A percentile compares a stretch with the other conserved stretches of the same genome.
These are phyloP conservation scores for Phytophthora vignae DNA, from an alignment of 352 stramenopile species.

Conservation along the genomic window DNA sequence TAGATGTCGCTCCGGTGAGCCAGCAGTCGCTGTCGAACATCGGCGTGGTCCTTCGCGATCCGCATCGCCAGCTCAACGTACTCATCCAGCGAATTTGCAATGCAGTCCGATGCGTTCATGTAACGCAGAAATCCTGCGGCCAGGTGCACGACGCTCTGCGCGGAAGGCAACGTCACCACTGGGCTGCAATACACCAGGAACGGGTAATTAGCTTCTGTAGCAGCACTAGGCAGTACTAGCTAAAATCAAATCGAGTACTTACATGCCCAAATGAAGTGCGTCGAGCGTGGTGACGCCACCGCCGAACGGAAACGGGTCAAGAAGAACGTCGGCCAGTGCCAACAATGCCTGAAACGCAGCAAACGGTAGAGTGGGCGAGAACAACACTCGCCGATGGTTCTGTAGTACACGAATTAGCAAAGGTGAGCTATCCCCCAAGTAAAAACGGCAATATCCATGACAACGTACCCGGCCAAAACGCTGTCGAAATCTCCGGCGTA, in stretches of 20 bases:
- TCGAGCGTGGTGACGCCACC: constrained; percentile 88
- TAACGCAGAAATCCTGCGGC: constrained; percentile 67
- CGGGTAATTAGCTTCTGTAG: neutral
- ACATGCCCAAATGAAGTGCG: constrained; percentile 78
- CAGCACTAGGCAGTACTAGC: neutral
- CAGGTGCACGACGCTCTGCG: constrained; percentile 64
- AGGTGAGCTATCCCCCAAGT: neutral
- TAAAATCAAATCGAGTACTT: constrained; percentile 21
- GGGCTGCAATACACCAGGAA: constrained; percentile 32
- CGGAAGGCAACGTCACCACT: constrained; percentile 62
- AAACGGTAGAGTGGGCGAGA: constrained; percentile 68
- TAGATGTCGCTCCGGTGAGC: constrained; percentile 36
- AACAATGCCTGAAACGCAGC: constrained; percentile 65
- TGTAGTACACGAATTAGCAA: constrained; percentile 3
- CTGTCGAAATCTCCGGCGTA: constrained; percentile 49
- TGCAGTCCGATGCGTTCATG: constrained; percentile 57
- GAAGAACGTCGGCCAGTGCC: constrained; percentile 64
- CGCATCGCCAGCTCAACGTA: constrained; percentile 48
- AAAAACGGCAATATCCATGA: neutral
- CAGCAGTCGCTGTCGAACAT: constrained; percentile 30
- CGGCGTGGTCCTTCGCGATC: constrained; percentile 39
- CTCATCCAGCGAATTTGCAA: constrained; percentile 46
- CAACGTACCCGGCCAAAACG: constrained; percentile 42
- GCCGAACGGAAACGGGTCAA: constrained; percentile 89
- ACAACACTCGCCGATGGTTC: constrained; percentile 54